Conservation (phyloP, 371 early-diverging fungal species). For the Actinomortierella wolfii region DNA sequence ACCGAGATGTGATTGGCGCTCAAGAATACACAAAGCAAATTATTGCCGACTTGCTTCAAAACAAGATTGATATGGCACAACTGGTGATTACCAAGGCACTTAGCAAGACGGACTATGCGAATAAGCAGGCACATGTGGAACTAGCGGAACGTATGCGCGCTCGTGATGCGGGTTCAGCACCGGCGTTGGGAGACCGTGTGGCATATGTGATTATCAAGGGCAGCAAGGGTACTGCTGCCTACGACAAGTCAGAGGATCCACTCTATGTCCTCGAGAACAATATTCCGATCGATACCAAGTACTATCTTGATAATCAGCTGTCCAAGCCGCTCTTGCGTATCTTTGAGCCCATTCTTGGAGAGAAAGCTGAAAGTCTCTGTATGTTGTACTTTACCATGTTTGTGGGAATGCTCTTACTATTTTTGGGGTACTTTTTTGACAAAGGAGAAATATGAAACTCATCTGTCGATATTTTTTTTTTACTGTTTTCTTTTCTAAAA, state of each 20-base stretch:
- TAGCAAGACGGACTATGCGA: slow-evolving; percentile 96
- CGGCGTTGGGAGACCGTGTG: slow-evolving; percentile 98
- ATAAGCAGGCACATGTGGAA: slow-evolving; percentile 98
- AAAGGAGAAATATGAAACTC: not conserved
- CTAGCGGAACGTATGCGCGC: slow-evolving; percentile 96
- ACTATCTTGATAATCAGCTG: slow-evolving; percentile 99
- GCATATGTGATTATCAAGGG: slow-evolving; percentile 98
- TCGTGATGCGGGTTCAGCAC: slow-evolving; percentile 78
- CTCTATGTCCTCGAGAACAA: slow-evolving; percentile 98
- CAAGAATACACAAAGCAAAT: slow-evolving; percentile 88
- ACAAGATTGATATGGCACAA: slow-evolving; percentile 97
- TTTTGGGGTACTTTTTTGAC: not conserved
- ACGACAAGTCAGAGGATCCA: slow-evolving; percentile 99
- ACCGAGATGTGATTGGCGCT: slow-evolving; percentile 92
- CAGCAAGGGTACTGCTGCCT: slow-evolving; percentile 88
- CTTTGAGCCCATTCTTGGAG: slow-evolving; percentile 98
- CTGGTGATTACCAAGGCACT: slow-evolving; percentile 98
- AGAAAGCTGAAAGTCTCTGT: slow-evolving; percentile 83
- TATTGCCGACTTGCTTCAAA: slow-evolving; percentile 95
- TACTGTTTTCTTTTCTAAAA: slow-evolving; percentile 1
- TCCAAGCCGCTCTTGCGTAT: slow-evolving; percentile 96
- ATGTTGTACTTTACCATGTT: slow-evolving; percentile 13
- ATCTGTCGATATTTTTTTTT: slow-evolving; percentile 1
- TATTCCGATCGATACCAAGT: slow-evolving; percentile 98
- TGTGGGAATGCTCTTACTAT: not conserved